Conservation (phyloP, 2,329 filamentous ascomycete species). For the Gnomoniopsis smithogilvyi region DNA sequence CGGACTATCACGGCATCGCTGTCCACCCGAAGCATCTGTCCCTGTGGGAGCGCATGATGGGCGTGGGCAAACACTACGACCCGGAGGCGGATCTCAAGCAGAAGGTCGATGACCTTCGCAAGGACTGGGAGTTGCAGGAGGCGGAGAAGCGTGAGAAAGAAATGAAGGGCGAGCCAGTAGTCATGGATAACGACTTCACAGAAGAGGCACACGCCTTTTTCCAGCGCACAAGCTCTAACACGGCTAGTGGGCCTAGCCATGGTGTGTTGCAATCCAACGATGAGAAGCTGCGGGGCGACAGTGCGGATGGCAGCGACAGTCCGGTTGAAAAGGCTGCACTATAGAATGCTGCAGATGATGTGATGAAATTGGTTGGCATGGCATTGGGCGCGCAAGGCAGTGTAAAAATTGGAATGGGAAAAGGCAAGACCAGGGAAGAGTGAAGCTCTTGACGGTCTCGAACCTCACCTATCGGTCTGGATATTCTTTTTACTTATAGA, state of each 20-base stretch:
- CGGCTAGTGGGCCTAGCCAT: not conserved
- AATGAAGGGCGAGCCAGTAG: constrained; percentile 30
- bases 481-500: not conserved
- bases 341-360: not conserved
- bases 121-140: constrained; percentile 57
- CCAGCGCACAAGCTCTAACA: constrained; percentile 29
- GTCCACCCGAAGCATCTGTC: constrained; percentile 87
- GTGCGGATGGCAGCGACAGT: constrained; percentile 2
- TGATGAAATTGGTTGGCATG: not conserved
- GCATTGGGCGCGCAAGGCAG: not conserved
- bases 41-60: constrained; percentile 78
- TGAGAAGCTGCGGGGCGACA: constrained; percentile 7
- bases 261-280: constrained; percentile 1
- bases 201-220: constrained; percentile 55
- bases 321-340: constrained; percentile 5
- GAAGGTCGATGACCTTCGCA: constrained; percentile 78
- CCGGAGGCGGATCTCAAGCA: constrained; percentile 77
- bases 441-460: not conserved
- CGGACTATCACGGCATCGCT: constrained; percentile 90
- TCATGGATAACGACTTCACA: constrained; percentile 47
- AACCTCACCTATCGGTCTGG: not conserved
- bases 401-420: not conserved
- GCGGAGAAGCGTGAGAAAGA: constrained; percentile 46
- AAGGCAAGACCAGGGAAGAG: not conserved
- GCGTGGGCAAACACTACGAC: constrained; percentile 79